phyloP scores from a whole-genome alignment of 805 yeast species.

The Cyberlindnera americana region DNA sequence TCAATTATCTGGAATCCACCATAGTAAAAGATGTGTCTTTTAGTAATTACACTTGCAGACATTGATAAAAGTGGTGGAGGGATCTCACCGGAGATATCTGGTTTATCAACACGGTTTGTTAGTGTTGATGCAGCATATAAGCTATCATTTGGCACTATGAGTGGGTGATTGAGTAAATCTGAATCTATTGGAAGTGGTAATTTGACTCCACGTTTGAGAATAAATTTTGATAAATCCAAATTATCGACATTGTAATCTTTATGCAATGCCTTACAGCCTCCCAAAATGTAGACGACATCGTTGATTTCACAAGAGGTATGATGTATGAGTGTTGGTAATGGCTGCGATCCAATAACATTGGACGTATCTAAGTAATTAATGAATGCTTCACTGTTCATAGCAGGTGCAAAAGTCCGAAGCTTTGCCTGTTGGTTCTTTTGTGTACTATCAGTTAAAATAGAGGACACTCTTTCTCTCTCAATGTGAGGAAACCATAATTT shows the following conservation, averaged over 20 bases:
- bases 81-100: slow-evolving; percentile 35
- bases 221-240: slow-evolving; percentile 33
- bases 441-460: background rate
- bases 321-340: slow-evolving; percentile 41
- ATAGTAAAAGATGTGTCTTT: slow-evolving; percentile 55
- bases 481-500: no score
- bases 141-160: slow-evolving; percentile 35
- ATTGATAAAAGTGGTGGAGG: slow-evolving; percentile 54
- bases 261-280: slow-evolving; percentile 36
- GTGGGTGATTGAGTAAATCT: slow-evolving; percentile 39
- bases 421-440: background rate
- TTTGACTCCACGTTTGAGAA: slow-evolving; percentile 35
- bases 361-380: slow-evolving; percentile 29
- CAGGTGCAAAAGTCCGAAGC: background rate
- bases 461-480: background rate
- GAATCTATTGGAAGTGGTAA: slow-evolving; percentile 45
- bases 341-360: slow-evolving; percentile 34
- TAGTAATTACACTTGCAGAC: slow-evolving; percentile 46
- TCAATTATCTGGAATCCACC: slow-evolving; percentile 61
- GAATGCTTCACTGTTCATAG: slow-evolving; percentile 9
- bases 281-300: slow-evolving; percentile 38
- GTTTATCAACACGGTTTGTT: slow-evolving; percentile 36
- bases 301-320: slow-evolving; percentile 40
- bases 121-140: slow-evolving; percentile 37
- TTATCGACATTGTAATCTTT: background rate